Percentiles rank a stretch among this genome's conserved stretches.
Evolutionary conservation across 164 flowering plant genomes (phyloP).

Genomic region (Liquidambar formosana): DNA sequence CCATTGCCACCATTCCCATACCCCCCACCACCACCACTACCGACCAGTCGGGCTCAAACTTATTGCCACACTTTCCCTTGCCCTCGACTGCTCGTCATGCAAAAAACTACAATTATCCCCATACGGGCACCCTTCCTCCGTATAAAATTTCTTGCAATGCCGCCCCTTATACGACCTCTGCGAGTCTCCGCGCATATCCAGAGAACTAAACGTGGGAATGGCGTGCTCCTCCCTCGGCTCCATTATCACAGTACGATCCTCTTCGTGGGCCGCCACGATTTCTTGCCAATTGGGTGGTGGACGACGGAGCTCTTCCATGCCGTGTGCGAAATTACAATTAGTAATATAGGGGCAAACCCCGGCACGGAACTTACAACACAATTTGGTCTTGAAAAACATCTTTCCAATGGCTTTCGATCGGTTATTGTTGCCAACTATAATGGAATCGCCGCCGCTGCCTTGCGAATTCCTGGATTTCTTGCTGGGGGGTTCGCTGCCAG

Average conservation of each 20-base stretch:
- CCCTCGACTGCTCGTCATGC: slow-evolving; percentile 92
- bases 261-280: slow-evolving; percentile 15
- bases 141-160: slow-evolving; percentile 18
- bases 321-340: slow-evolving; percentile 17
- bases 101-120: slow-evolving; percentile 90
- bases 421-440: neutral
- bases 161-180: slow-evolving; percentile 18
- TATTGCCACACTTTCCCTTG: slow-evolving; percentile 94
- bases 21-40: slow-evolving; percentile 46
- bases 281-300: slow-evolving; percentile 20
- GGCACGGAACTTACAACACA: slow-evolving; percentile 13
- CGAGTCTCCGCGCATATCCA: slow-evolving; percentile 6
- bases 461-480: neutral
- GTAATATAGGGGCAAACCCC: slow-evolving; percentile 18
- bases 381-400: slow-evolving; percentile 17
- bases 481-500: neutral
- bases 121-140: slow-evolving; percentile 37
- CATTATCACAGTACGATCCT: neutral
- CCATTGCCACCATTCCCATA: slow-evolving; percentile 30
- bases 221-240: slow-evolving; percentile 14
- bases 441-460: neutral
- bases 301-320: slow-evolving; percentile 13
- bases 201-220: slow-evolving; percentile 9
- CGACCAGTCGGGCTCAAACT: slow-evolving; percentile 67
- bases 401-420: slow-evolving; percentile 14